These are phyloP conservation scores for Calonectria pteridis DNA, from an alignment of 2,329 filamentous ascomycete genomes.

Conservation along the genomic window DNA sequence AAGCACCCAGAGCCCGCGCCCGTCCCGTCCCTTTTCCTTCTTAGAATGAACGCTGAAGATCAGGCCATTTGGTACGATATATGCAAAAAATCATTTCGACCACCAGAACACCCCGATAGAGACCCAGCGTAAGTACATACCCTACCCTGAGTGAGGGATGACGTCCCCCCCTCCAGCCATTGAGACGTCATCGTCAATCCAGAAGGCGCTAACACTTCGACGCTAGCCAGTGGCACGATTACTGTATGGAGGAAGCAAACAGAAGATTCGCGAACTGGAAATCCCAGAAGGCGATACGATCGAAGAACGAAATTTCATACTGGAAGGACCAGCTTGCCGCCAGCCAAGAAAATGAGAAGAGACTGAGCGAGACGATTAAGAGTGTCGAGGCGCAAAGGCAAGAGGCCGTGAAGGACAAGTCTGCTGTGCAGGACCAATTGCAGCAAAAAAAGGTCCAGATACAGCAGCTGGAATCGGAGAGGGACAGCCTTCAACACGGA, in stretches of 20 bases:
- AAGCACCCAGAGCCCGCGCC: not conserved
- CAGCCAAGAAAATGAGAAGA: not conserved
- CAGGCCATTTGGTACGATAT: constrained; percentile 5
- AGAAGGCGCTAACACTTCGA: not conserved
- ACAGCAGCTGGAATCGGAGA: not conserved
- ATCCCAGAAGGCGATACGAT: not conserved
- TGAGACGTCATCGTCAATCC: not conserved
- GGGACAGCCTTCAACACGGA: constrained; percentile 1
- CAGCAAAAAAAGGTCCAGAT: not conserved
- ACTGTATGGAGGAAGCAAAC: constrained; percentile 3
- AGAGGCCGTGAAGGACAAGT: not conserved
- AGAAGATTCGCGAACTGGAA: constrained; percentile 1
- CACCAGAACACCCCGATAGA: constrained; percentile 2
- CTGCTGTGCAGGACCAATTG: not conserved
- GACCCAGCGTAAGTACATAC: not conserved
- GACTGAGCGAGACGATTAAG: not conserved
- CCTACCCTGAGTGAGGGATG: not conserved
- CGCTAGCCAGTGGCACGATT: not conserved
- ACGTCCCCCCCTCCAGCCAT: not conserved
- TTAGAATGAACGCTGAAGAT: not conserved
- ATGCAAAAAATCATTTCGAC: not conserved
- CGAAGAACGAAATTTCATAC: not conserved
- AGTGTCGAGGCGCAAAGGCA: not conserved
- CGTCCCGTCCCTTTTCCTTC: not conserved
- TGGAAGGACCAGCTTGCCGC: not conserved